Percentiles rank a stretch among this genome's conserved stretches.
Evolutionary conservation across 306 rosid species (phyloP).

Genomic region (Medicago truncatula): MtrunA17r5.0-ANR NC_053048.1:45670501-45671000

Average conservation of each 20-base stretch:
- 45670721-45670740: conserved; percentile 5
- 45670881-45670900: conserved; percentile 36
- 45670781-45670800: conserved; percentile 11
- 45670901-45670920: conserved; percentile 80
- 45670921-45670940: conserved; percentile 85
- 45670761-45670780: conserved; percentile 19
- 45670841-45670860: conserved; percentile 29
- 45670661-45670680: conserved; percentile 7
- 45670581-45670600: not conserved
- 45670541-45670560: too few relatives aligned
- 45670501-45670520: conserved; percentile 30
- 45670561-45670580: not conserved
- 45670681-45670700: not conserved
- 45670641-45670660: conserved; percentile 7
- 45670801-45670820: not conserved
- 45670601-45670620: conserved; percentile 26
- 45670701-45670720: not conserved
- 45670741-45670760: not conserved
- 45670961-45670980: conserved; percentile 78
- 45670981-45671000: conserved; percentile 97
- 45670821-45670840: conserved; percentile 13
- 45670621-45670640: conserved; percentile 16
- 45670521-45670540: too few relatives aligned
- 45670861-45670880: conserved; percentile 35
- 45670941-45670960: conserved; percentile 76